phyloP scores from a whole-genome alignment of 2,329 filamentous ascomycete species.

The Ploettnerulaceae sp. region DNA sequence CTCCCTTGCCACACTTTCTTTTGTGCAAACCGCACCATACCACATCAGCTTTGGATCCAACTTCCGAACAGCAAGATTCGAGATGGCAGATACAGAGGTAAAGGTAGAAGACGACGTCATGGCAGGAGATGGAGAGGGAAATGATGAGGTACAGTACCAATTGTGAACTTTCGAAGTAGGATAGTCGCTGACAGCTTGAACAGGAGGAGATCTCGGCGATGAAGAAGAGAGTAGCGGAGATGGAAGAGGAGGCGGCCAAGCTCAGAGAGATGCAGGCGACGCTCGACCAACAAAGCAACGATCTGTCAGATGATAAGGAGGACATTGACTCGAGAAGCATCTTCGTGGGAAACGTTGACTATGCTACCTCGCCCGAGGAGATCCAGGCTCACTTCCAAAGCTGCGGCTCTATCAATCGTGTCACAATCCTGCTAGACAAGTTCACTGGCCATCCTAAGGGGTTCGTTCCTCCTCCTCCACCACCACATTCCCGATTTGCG shows the following conservation, averaged over 20 bases:
- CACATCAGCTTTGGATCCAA: neutral
- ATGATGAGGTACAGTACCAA: constrained; percentile 30
- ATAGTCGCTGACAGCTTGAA: constrained; percentile 3
- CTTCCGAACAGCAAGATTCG: constrained; percentile 1
- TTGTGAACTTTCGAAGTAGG: neutral
- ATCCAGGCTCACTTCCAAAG: constrained; percentile 98
- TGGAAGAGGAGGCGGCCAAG: constrained; percentile 85
- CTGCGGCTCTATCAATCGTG: constrained; percentile 94
- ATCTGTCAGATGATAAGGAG: constrained; percentile 86
- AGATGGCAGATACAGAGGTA: constrained; percentile 29
- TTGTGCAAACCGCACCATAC: no score
- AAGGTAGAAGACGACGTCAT: constrained; percentile 30
- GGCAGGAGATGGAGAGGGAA: constrained; percentile 29
- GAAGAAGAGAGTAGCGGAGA: constrained; percentile 82
- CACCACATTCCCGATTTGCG: neutral
- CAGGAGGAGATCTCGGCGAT: constrained; percentile 80
- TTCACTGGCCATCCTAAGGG: constrained; percentile 99
- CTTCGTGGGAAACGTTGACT: constrained; percentile 98
- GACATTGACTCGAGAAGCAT: constrained; percentile 93
- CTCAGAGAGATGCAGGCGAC: constrained; percentile 81
- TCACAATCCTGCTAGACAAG: constrained; percentile 96
- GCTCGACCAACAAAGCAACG: constrained; percentile 79
- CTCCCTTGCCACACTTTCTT: no score
- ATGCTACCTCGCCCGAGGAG: constrained; percentile 93
- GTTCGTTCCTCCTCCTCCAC: constrained; percentile 50